Percentiles rank a stretch among this genome's conserved stretches.
phyloP scores from a whole-genome alignment of 164 flowering plant species.

The Pachysandra terminalis region DNA sequence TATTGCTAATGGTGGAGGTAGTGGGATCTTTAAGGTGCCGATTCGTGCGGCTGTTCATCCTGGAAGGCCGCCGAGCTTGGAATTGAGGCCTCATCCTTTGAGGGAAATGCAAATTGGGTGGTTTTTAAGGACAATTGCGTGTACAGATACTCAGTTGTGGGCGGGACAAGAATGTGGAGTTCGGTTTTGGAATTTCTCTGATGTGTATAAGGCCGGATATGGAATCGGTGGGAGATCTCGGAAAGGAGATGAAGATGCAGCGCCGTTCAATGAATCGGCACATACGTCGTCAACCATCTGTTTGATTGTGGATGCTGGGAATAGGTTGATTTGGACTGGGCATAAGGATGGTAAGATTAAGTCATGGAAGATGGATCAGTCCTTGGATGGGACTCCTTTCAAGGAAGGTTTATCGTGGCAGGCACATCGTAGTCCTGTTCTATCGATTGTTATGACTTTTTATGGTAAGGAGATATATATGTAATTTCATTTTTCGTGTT shows the following conservation, averaged over 20 bases:
- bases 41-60: conserved; percentile 72
- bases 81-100: conserved; percentile 87
- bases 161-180: conserved; percentile 82
- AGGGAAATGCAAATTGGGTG: conserved; percentile 82
- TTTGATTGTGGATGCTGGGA: conserved; percentile 59
- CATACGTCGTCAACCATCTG: conserved; percentile 59
- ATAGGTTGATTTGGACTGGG: conserved; percentile 82
- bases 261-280: conserved; percentile 65
- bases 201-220: conserved; percentile 38
- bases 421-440: conserved; percentile 80
- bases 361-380: conserved; percentile 87
- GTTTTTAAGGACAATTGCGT: conserved; percentile 62
- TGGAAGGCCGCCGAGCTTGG: conserved; percentile 73
- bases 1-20: conserved; percentile 54
- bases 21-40: conserved; percentile 66
- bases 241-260: conserved; percentile 80
- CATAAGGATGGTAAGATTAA: conserved; percentile 94
- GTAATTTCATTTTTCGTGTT: too few relatives aligned
- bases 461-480: conserved; percentile 43
- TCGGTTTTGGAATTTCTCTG: conserved; percentile 56
- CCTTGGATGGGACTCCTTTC: conserved; percentile 37
- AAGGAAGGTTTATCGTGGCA: conserved; percentile 79
- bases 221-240: conserved; percentile 41
- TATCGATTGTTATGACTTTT: conserved; percentile 62
- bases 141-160: conserved; percentile 79